phyloP scores from a whole-genome alignment of 345 rosid species.

The Syzygium oleosum region DNA sequence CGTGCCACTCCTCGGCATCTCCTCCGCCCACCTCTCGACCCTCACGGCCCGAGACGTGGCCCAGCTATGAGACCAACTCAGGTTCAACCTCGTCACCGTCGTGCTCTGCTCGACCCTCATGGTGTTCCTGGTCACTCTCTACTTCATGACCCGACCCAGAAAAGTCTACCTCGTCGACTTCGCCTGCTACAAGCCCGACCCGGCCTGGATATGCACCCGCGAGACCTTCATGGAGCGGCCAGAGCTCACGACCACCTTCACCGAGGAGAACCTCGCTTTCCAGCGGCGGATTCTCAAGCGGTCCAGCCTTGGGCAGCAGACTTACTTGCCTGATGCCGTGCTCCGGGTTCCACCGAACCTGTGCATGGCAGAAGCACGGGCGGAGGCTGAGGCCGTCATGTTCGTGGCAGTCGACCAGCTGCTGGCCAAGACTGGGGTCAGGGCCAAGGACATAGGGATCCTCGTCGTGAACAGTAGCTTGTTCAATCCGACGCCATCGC shows the following conservation, averaged over 20 bases:
- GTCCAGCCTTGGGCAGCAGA: conserved; percentile 26
- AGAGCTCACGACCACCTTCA: not conserved
- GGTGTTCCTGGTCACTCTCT: not conserved
- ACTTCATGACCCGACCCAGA: conserved; percentile 12
- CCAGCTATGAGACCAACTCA: not conserved
- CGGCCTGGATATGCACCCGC: conserved; percentile 6
- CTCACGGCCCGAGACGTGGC: not conserved
- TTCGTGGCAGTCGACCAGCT: conserved; percentile 41
- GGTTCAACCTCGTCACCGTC: conserved; percentile 1
- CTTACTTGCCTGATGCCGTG: conserved; percentile 21
- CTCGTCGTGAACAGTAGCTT: conserved; percentile 43
- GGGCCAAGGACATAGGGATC: conserved; percentile 36
- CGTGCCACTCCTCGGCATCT: not conserved
- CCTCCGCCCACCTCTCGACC: conserved; percentile 2
- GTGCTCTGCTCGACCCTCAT: not conserved
- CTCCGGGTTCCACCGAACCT: conserved; percentile 25
- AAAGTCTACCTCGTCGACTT: conserved; percentile 20
- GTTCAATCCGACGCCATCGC: conserved; percentile 43
- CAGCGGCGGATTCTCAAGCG: conserved; percentile 22
- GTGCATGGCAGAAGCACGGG: conserved; percentile 29
- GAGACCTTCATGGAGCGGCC: conserved; percentile 1
- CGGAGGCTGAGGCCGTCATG: conserved; percentile 31
- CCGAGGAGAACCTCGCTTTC: conserved; percentile 13
- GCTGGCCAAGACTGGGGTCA: conserved; percentile 28
- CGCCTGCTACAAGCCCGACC: conserved; percentile 23